Conservation (phyloP, 1,139 yeast genomes). For the Blastobotrys petasosporus region DNA sequence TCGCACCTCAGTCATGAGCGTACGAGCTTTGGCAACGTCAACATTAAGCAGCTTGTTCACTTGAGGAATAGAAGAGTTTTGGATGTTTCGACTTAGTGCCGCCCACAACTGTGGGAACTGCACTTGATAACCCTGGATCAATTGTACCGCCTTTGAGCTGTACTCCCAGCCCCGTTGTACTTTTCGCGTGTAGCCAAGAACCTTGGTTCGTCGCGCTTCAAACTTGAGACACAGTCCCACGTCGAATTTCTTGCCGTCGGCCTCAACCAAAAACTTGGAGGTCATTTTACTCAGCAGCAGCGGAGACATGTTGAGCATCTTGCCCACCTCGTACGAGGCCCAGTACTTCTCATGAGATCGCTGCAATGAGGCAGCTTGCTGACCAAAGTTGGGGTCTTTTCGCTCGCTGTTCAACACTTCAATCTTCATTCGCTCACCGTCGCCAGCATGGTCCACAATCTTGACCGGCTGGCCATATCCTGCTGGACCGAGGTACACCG, state of each 20-base stretch:
- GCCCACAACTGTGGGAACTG: slow-evolving; percentile 59
- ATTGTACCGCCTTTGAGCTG: slow-evolving; percentile 65
- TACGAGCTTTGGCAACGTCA: slow-evolving; percentile 40
- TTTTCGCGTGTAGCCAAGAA: slow-evolving; percentile 76
- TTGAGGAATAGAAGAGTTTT: slow-evolving; percentile 38
- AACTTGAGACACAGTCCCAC: slow-evolving; percentile 83
- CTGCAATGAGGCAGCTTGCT: slow-evolving; percentile 53
- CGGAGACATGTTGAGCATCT: slow-evolving; percentile 51
- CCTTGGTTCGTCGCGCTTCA: slow-evolving; percentile 75
- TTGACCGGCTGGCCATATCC: slow-evolving; percentile 85
- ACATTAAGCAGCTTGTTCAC: slow-evolving; percentile 39
- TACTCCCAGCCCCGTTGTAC: slow-evolving; percentile 74
- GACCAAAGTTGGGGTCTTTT: slow-evolving; percentile 34
- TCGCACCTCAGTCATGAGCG: slow-evolving; percentile 32
- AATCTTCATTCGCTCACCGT: slow-evolving; percentile 34
- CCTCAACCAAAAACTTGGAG: slow-evolving; percentile 59
- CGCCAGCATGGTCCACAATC: slow-evolving; percentile 52
- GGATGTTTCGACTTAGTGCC: slow-evolving; percentile 32
- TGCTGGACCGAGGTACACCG: slow-evolving; percentile 78
- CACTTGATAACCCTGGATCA: slow-evolving; percentile 55
- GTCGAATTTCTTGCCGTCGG: slow-evolving; percentile 52
- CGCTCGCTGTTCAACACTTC: slow-evolving; percentile 25
- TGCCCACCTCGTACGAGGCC: slow-evolving; percentile 64
- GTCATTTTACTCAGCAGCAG: slow-evolving; percentile 72
- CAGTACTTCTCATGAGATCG: slow-evolving; percentile 50